Conservation (phyloP, 495 filamentous ascomycete genomes). For the Talaromyces nanjingensis region DNA sequence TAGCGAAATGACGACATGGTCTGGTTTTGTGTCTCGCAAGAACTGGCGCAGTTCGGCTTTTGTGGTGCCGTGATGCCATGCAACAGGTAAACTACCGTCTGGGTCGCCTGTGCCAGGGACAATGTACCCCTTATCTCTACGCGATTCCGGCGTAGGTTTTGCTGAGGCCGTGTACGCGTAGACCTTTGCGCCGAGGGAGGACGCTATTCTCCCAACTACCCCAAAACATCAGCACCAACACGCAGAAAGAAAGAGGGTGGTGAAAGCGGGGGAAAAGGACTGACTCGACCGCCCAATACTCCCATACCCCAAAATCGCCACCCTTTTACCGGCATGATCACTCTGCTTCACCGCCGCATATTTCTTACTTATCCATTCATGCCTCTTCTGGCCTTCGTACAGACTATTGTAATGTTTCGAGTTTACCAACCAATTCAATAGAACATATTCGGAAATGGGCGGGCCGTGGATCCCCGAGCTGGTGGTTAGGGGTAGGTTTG, state of each 20-base stretch:
- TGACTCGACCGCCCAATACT: slow-evolving; percentile 68
- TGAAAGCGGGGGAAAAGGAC: slow-evolving; percentile 6
- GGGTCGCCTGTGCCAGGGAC: slow-evolving; percentile 65
- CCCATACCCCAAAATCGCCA: slow-evolving; percentile 80
- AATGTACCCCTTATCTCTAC: slow-evolving; percentile 53
- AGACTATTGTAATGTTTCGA: slow-evolving; percentile 44
- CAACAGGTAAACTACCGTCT: slow-evolving; percentile 54
- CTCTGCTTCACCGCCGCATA: slow-evolving; percentile 13
- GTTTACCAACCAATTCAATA: slow-evolving; percentile 49
- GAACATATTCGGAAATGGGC: slow-evolving; percentile 74
- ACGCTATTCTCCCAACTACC: slow-evolving; percentile 58
- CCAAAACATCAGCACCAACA: background rate
- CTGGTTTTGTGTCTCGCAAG: slow-evolving; percentile 50
- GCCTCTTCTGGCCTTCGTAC: slow-evolving; percentile 38
- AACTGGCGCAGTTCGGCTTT: slow-evolving; percentile 53
- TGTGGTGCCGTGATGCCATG: slow-evolving; percentile 59
- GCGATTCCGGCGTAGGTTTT: slow-evolving; percentile 34
- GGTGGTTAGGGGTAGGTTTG: slow-evolving; percentile 59
- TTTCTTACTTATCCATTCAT: slow-evolving; percentile 26
- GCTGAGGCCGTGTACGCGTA: background rate
- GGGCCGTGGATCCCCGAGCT: slow-evolving; percentile 75
- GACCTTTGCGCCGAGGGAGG: slow-evolving; percentile 51
- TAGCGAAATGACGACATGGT: slow-evolving; percentile 58
- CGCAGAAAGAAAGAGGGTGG: background rate
- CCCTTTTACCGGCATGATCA: slow-evolving; percentile 48